These are phyloP conservation scores for Suhomyces yuchorum DNA, from an alignment of 1,139 yeast genomes.

Conservation along the genomic window DNA sequence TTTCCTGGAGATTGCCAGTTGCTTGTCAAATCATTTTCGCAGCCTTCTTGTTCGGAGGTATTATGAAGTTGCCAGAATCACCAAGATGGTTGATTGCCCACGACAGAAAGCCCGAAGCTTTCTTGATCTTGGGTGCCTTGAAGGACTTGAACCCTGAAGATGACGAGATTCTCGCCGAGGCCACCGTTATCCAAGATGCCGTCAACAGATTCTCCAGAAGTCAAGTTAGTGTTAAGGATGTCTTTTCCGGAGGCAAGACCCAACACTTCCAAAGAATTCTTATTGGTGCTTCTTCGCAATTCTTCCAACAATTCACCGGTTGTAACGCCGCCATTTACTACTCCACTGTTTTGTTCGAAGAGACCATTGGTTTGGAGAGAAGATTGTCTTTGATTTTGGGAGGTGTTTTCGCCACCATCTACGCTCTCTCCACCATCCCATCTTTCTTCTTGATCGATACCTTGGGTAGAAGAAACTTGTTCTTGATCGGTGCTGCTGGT, in stretches of 20 bases:
- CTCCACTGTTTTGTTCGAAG: conserved; percentile 62
- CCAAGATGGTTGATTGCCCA: conserved; percentile 72
- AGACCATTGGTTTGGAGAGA: conserved; percentile 51
- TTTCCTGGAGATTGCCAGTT: conserved; percentile 40
- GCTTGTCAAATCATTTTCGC: conserved; percentile 48
- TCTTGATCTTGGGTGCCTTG: conserved; percentile 42
- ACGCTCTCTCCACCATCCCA: conserved; percentile 63
- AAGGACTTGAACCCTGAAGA: conserved; percentile 41
- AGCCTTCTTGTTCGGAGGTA: conserved; percentile 35
- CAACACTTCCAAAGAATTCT: conserved; percentile 58
- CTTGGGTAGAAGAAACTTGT: conserved; percentile 65
- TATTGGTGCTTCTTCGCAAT: conserved; percentile 65
- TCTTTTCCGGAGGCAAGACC: conserved; percentile 59
- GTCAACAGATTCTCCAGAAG: conserved; percentile 41
- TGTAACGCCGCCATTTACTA: conserved; percentile 72
- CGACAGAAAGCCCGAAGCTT: conserved; percentile 54
- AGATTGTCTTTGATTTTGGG: conserved; percentile 59
- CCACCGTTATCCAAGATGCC: conserved; percentile 44
- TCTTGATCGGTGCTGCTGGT: conserved; percentile 53
- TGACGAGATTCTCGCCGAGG: conserved; percentile 49
- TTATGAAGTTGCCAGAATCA: conserved; percentile 58
- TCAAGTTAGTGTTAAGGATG: conserved; percentile 49
- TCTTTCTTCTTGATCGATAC: conserved; percentile 66
- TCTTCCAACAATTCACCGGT: conserved; percentile 64
- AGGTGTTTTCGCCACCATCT: conserved; percentile 65